Conservation (phyloP, 495 filamentous ascomycete genomes). For the Peziza echinospora region DNA sequence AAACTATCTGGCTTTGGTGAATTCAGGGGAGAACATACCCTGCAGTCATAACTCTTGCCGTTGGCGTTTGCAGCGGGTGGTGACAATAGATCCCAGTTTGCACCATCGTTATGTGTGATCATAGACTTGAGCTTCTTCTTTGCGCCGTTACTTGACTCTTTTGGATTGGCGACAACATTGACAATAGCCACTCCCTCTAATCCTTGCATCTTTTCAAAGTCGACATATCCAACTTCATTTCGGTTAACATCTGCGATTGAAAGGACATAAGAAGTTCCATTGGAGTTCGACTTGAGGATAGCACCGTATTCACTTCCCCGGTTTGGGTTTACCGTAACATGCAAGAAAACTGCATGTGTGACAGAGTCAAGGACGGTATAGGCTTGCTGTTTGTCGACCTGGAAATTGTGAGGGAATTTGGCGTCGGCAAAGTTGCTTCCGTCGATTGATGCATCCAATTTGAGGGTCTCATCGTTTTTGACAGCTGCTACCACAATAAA, state of each 20-base stretch:
- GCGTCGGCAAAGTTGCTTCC: conserved; percentile 62
- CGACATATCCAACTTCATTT: conserved; percentile 52
- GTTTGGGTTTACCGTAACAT: conserved; percentile 50
- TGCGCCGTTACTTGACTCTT: conserved; percentile 34
- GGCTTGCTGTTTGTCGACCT: conserved; percentile 49
- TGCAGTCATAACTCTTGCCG: conserved; percentile 47
- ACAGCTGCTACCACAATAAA: conserved; percentile 75
- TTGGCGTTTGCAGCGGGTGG: conserved; percentile 47
- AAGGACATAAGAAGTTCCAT: conserved; percentile 81
- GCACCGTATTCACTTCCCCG: conserved; percentile 49
- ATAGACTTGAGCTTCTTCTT: conserved; percentile 64
- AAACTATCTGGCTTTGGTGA: no score
- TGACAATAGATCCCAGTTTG: conserved; percentile 54
- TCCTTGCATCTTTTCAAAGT: conserved; percentile 88
- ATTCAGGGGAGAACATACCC: no score
- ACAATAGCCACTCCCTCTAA: conserved; percentile 75
- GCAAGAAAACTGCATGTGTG: conserved; percentile 78
- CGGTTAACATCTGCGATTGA: conserved; percentile 59
- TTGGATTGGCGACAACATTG: conserved; percentile 60
- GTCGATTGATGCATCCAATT: conserved; percentile 63
- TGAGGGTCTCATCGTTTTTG: conserved; percentile 43
- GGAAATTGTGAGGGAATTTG: conserved; percentile 60
- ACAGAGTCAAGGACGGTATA: conserved; percentile 90
- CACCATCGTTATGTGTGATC: conserved; percentile 92
- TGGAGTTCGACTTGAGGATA: conserved; percentile 93